Conservation (phyloP, 768 basidiomycete genomes). For the Filobasidium floriforme region DNA sequence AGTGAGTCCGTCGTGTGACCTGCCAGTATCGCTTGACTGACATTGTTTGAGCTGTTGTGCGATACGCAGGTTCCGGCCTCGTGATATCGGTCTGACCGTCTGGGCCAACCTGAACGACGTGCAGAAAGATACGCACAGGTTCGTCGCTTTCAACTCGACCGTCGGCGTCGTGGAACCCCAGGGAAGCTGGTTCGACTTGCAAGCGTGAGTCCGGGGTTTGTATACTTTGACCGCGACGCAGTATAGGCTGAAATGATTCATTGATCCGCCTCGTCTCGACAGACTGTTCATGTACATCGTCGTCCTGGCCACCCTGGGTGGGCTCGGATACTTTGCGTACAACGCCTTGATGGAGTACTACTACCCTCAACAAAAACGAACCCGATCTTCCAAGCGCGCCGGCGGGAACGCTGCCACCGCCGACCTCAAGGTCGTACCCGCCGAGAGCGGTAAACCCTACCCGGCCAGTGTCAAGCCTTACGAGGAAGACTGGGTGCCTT, state of each 20-base stretch:
- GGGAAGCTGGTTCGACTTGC: conserved; percentile 43
- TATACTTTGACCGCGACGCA: too few relatives aligned
- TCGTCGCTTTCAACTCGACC: conserved; percentile 45
- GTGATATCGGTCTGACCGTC: conserved; percentile 41
- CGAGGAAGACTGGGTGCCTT: conserved; percentile 47
- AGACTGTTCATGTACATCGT: conserved; percentile 42
- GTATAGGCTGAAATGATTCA: not conserved
- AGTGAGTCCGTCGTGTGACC: conserved; percentile 28
- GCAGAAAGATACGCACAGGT: conserved; percentile 21
- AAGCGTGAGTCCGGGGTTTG: conserved; percentile 29
- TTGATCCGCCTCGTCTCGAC: not conserved
- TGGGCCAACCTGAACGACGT: conserved; percentile 42
- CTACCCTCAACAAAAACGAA: conserved; percentile 16
- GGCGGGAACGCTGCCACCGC: not conserved
- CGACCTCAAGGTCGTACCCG: conserved; percentile 28
- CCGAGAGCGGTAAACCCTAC: conserved; percentile 26
- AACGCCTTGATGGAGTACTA: conserved; percentile 30
- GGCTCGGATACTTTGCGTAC: conserved; percentile 38
- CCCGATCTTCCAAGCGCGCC: conserved; percentile 14
- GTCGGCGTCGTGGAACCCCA: conserved; percentile 45
- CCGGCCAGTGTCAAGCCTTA: conserved; percentile 42
- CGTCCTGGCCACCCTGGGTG: conserved; percentile 32
- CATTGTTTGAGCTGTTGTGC: not conserved
- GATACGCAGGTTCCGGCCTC: conserved; percentile 34
- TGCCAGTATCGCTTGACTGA: not conserved